Base-by-base conservation (phyloP, 1,284 basidiomycete species). In the Serendipita sp. region DNA sequence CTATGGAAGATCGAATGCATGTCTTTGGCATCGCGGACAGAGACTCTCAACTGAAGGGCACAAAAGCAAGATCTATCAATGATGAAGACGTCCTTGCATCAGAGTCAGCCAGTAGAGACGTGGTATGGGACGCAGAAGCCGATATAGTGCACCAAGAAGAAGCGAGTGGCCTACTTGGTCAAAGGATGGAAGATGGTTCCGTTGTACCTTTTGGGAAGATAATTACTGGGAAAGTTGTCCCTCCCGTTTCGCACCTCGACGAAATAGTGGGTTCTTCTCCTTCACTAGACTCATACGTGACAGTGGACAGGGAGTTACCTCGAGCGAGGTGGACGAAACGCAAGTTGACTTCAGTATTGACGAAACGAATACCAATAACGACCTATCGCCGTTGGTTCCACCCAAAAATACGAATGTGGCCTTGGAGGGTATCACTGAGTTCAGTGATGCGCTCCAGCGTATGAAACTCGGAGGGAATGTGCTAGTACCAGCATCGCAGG, bases 11-110 rank as follows among this genome's bases (percentile, higher is more conserved):
- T 6, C 72, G 78, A 1, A 85, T 84, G 68, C 70, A 75, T 3
- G 85, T 84, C 32, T 79, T 74, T 4, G 74, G 77, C 3, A 71
- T 72, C 1, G 69, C 71, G 71, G 29, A 64, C 66, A 42, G 66
- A 67, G 43, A 68, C 69, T 34, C 70, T 71, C 12, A 75, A 73
- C 5, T n/a, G 74, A 70, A 60, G 72, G 82, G 1, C 81, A 38
- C 74, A 72, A 3, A 75, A 80, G 55, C 80, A 88, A 69, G 75
- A 75, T 2, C 79, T 83, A 74, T 77, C 35, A 85, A 87, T 66
- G 72, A 68, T 62, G 71, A 71, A 60, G 80, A 58, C 15, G 10
- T 22, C 6, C 26, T 58, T 26, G 53, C 53, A 10, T 10, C 15
- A 8, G 53, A 81, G 50, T 77, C 79, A 2, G 60, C 69, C 15